phyloP scores from a whole-genome alignment of 2,329 filamentous ascomycete genomes.

The Sporothrix variecibatus region DNA sequence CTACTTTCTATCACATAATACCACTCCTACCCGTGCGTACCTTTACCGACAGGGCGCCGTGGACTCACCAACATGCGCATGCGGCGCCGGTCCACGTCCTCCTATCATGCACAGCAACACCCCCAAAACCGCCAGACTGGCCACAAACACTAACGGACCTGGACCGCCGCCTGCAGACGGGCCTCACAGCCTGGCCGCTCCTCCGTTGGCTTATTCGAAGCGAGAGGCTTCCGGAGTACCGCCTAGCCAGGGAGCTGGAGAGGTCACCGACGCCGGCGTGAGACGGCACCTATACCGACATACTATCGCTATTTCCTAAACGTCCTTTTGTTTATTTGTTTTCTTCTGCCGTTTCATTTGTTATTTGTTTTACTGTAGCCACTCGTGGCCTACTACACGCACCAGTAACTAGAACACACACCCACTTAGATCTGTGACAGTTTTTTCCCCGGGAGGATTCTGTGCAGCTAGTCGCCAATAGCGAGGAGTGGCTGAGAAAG shows the following conservation, averaged over 20 bases:
- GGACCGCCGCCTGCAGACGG: neutral
- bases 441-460: neutral
- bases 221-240: neutral
- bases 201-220: neutral
- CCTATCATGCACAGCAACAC: neutral
- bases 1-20: too few species aligned
- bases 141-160: neutral
- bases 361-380: neutral
- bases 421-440: neutral
- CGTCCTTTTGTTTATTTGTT: neutral
- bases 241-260: neutral
- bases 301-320: neutral
- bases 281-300: neutral
- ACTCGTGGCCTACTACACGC: neutral
- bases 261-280: neutral
- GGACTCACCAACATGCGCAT: neutral
- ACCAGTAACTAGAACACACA: constrained; percentile 10
- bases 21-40: too few species aligned
- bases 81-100: neutral
- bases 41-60: too few species aligned
- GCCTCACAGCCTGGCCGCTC: neutral
- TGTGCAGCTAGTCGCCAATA: neutral
- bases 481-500: neutral
- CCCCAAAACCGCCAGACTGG: neutral
- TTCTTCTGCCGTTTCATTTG: neutral